Evolutionary conservation across 2,329 filamentous ascomycete genomes (phyloP).

Genomic region (Sphaerulina musiva): DNA sequence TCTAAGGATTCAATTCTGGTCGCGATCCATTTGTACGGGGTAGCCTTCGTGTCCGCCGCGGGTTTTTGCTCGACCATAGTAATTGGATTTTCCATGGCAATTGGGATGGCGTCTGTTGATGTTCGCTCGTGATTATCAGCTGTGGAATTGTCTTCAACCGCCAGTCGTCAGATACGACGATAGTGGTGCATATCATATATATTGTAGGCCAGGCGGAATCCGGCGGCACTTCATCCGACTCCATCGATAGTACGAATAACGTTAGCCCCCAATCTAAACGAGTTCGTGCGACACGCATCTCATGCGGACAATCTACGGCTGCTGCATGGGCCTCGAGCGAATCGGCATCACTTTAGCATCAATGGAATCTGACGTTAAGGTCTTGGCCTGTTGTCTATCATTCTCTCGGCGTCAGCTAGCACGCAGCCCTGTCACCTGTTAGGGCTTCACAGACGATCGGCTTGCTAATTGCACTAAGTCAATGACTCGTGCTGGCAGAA

Average conservation of each 20-base stretch:
- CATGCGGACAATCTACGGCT: not conserved
- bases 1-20: slow-evolving; percentile 2
- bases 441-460: not conserved
- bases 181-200: not conserved
- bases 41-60: not conserved
- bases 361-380: not conserved
- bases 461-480: not conserved
- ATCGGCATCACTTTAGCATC: not conserved
- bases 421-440: not conserved
- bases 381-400: not conserved
- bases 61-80: not conserved
- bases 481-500: not conserved
- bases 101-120: not conserved
- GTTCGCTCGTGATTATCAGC: too few species aligned
- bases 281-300: not conserved
- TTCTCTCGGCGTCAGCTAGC: not conserved
- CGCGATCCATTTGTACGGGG: slow-evolving; percentile 3
- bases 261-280: not conserved
- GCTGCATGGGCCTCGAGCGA: not conserved
- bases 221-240: not conserved
- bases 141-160: too few species aligned
- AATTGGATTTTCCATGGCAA: not conserved
- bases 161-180: too few species aligned
- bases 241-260: not conserved
- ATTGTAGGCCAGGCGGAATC: not conserved